A percentile compares a stretch with the other conserved stretches of the same genome.
These are phyloP conservation scores for Biancaea sappan DNA, from an alignment of 306 rosid genomes.

Conservation along the genomic window DNA sequence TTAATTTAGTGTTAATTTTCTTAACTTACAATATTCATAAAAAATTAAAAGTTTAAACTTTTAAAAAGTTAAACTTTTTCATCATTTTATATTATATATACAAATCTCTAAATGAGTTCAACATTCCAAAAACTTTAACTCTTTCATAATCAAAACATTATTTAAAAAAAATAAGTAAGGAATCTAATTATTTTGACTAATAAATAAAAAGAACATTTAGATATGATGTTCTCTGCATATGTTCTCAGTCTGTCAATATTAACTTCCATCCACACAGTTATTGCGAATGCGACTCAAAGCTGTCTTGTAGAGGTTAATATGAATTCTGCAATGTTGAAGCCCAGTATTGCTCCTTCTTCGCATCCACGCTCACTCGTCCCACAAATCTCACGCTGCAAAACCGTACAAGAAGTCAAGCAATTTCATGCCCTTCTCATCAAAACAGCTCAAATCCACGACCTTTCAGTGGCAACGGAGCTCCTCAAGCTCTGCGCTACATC, in stretches of 20 bases:
- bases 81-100: no score
- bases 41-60: no score
- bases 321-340: constrained; percentile 43
- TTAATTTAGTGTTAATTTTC: no score
- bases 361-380: constrained; percentile 56
- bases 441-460: constrained; percentile 61
- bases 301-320: constrained; percentile 6
- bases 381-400: constrained; percentile 55
- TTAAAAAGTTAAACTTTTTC: no score
- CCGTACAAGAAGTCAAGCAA: constrained; percentile 62
- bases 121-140: no score
- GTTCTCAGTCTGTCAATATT: background rate
- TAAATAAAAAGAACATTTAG: no score
- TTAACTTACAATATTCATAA: no score
- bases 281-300: background rate
- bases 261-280: background rate
- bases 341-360: constrained; percentile 25
- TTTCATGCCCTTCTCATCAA: constrained; percentile 70
- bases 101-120: no score
- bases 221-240: no score
- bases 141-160: no score
- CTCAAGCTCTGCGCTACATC: constrained; percentile 58
- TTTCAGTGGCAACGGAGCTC: constrained; percentile 57
- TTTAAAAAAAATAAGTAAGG: no score
- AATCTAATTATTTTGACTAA: no score